Evolutionary conservation across 2,329 filamentous ascomycete genomes (phyloP), one percentile per base, ranked within the genome.

Genomic region (Penicillium sp.): DNA sequence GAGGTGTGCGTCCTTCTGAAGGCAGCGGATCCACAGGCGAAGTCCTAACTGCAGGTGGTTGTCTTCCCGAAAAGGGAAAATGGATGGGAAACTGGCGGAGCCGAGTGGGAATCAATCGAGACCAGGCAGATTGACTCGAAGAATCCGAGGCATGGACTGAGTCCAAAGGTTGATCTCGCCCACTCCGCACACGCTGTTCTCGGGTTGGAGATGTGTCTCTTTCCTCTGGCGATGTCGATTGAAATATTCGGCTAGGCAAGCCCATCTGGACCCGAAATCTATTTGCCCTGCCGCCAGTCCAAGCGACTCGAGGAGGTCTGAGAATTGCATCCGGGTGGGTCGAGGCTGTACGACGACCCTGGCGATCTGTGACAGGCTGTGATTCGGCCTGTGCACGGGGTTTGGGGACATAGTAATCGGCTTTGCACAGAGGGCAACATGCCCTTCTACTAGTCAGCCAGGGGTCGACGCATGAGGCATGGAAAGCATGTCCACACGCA

Each of bases 401-500:
- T 77, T 97, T 97, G 0, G 94, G 93, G 3, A 91, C 88, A 74
- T 96, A 97, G 75, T 97, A 99, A 72, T 99, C 94, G 41, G 93
- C 91, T 78, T 99, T 99, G 82, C 94, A 99, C 7, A 99, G 86
- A 6, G 94, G 94, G 73, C 94, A 99, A 80, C 93, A 97, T 27
- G 94, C 94, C 64, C 93, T 88, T 62, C 94, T 86, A 71, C 90
- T 93, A 10, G 94, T 99, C 62, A 99, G 80, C 94, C 94, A 99
- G 12, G 94, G 94, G 68, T 99, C 94, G 49, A 99, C 86, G 72
- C 94, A 99, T 40, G 89, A 90, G 50, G 92, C 93, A 73, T 99
- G 94, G 84, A 97, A 99, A 54, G 93, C 93, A 75, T 99, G 94
- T n/a, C 94, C 94, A 70, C 94, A 99, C 4, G 91, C 92, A 60